A percentile compares a stretch with the other conserved stretches of the same genome.
phyloP scores from a whole-genome alignment of 2,329 filamentous ascomycete genomes.

The Penicillium occitanis region DNA sequence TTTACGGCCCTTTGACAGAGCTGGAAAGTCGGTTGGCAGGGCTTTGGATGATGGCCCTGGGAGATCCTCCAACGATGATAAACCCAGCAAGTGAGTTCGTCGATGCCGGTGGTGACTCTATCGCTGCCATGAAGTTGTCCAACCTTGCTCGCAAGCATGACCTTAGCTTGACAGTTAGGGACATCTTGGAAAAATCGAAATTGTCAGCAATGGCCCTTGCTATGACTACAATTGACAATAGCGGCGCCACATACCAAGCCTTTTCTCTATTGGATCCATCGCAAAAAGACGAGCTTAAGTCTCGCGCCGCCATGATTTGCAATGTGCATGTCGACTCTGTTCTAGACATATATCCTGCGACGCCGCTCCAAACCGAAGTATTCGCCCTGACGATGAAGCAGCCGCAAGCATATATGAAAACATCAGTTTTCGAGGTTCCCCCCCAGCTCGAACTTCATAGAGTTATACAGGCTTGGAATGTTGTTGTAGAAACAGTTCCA shows the following conservation, averaged over 20 bases:
- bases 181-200: constrained; percentile 2
- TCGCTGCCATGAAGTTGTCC: constrained; percentile 26
- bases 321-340: neutral
- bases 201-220: neutral
- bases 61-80: neutral
- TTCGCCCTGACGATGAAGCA: constrained; percentile 26
- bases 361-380: constrained; percentile 45
- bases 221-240: neutral
- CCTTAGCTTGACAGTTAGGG: neutral
- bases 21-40: neutral
- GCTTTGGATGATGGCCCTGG: neutral
- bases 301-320: neutral
- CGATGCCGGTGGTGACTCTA: constrained; percentile 25
- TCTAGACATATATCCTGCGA: constrained; percentile 39
- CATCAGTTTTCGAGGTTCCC: neutral
- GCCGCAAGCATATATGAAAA: constrained; percentile 3
- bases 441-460: neutral
- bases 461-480: neutral
- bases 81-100: constrained; percentile 29
- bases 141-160: constrained; percentile 9
- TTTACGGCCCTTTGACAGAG: neutral
- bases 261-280: neutral
- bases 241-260: neutral
- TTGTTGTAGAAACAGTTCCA: constrained; percentile 42
- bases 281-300: neutral